Evolutionary conservation across 352 stramenopile species (phyloP).

Genomic region (Globisporangium splendens): DNA sequence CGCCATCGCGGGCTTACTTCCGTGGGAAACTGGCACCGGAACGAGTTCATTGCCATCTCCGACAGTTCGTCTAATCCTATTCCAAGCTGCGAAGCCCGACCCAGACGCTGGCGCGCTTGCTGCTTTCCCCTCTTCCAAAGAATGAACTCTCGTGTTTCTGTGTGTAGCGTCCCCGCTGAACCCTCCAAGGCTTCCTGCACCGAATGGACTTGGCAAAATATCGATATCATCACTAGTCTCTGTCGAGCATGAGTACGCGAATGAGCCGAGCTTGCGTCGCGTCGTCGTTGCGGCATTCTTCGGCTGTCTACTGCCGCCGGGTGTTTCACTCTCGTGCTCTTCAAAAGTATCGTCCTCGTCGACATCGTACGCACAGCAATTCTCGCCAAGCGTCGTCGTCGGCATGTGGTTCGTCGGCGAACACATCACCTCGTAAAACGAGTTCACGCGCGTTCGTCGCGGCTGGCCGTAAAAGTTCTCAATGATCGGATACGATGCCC

Average conservation of each 20-base stretch:
- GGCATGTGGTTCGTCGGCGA: slow-evolving; percentile 54
- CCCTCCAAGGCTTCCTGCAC: background rate
- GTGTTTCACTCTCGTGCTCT: slow-evolving; percentile 12
- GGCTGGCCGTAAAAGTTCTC: slow-evolving; percentile 75
- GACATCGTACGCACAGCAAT: slow-evolving; percentile 45
- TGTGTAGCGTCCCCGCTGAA: slow-evolving; percentile 9
- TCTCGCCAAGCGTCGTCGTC: slow-evolving; percentile 62
- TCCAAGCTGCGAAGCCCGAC: slow-evolving; percentile 44
- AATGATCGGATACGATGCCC: slow-evolving; percentile 68
- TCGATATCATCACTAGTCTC: slow-evolving; percentile 57
- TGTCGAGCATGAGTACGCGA: slow-evolving; percentile 68
- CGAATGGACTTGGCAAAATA: slow-evolving; percentile 12
- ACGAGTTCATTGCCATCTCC: slow-evolving; percentile 28
- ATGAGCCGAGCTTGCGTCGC: slow-evolving; percentile 39
- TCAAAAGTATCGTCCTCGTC: slow-evolving; percentile 13
- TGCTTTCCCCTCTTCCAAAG: background rate
- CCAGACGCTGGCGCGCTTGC: slow-evolving; percentile 5
- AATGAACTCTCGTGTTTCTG: slow-evolving; percentile 2
- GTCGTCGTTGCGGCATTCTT: slow-evolving; percentile 14
- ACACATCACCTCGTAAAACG: slow-evolving; percentile 82
- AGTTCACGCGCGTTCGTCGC: slow-evolving; percentile 44
- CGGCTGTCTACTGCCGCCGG: background rate
- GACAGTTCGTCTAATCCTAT: slow-evolving; percentile 33
- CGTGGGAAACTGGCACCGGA: slow-evolving; percentile 22
- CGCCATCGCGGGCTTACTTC: background rate